phyloP scores from a whole-genome alignment of 2,329 filamentous ascomycete species.

The Fusarium sp. region DNA sequence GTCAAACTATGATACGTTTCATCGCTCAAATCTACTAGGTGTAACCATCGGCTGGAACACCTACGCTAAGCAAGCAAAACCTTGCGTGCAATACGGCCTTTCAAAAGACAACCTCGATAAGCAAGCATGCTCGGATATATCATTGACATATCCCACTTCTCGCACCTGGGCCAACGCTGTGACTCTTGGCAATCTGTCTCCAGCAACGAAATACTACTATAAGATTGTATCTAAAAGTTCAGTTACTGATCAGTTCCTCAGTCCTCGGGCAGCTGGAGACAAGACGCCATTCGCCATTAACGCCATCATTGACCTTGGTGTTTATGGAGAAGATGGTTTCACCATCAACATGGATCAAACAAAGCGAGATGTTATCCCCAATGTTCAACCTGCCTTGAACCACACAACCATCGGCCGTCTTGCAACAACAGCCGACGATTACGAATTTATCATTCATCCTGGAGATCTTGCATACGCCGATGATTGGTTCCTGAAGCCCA shows the following conservation, averaged over 20 bases:
- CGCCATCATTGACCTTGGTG: conserved; percentile 26
- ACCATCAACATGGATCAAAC: conserved; percentile 20
- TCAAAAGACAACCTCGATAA: conserved; percentile 1
- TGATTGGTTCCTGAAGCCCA: conserved; percentile 17
- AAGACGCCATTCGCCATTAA: conserved; percentile 21
- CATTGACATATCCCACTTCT: conserved; percentile 24
- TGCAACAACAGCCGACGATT: conserved; percentile 13
- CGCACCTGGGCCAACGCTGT: conserved; percentile 22
- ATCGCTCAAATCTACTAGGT: background rate
- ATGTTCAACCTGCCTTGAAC: conserved; percentile 12
- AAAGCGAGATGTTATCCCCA: conserved; percentile 13
- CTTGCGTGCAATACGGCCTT: conserved; percentile 17
- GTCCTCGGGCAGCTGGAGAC: conserved; percentile 14
- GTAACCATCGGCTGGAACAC: conserved; percentile 23
- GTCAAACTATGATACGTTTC: accelerated
- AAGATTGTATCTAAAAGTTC: conserved; percentile 14
- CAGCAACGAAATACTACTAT: conserved; percentile 23
- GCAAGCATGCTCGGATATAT: conserved; percentile 15
- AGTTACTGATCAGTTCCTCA: conserved; percentile 1
- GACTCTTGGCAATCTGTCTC: background rate
- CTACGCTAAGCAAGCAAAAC: conserved; percentile 11
- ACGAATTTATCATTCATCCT: conserved; percentile 24
- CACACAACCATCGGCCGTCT: conserved; percentile 26
- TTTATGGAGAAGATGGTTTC: conserved; percentile 23
- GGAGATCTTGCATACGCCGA: conserved; percentile 16